A percentile compares a stretch with the other conserved stretches of the same genome.
These are phyloP conservation scores for Penicillium decumbens DNA, from an alignment of 2,329 filamentous ascomycete genomes.

Conservation along the genomic window DNA sequence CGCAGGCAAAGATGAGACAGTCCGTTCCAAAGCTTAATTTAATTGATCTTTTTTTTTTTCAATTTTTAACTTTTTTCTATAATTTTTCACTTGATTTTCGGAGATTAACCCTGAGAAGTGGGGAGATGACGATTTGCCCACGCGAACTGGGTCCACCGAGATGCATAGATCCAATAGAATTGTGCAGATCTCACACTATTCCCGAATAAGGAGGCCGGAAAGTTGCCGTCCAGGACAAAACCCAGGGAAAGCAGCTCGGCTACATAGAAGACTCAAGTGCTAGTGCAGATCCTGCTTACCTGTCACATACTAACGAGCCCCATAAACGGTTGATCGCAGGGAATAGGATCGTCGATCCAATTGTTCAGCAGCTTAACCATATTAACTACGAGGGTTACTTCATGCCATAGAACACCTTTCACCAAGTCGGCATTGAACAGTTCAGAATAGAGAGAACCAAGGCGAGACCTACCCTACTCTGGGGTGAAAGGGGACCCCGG, in stretches of 20 bases:
- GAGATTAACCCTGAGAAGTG: conserved; percentile 18
- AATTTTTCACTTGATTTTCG: conserved; percentile 2
- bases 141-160: conserved; percentile 7
- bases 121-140: conserved; percentile 17
- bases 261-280: conserved; percentile 5
- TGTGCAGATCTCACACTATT: conserved; percentile 8
- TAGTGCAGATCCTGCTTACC: conserved; percentile 31
- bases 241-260: conserved; percentile 12
- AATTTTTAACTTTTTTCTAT: neutral
- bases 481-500: conserved; percentile 4
- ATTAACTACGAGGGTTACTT: too few relatives aligned
- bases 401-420: too few relatives aligned
- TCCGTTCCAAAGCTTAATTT: conserved; percentile 27
- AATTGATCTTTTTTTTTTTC: conserved; percentile 8
- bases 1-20: conserved; percentile 19
- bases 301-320: conserved; percentile 30
- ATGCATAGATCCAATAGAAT: conserved; percentile 2
- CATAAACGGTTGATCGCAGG: conserved; percentile 39
- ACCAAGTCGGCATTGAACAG: too few relatives aligned
- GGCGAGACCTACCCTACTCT: too few relatives aligned
- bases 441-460: too few relatives aligned
- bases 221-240: conserved; percentile 16
- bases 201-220: conserved; percentile 22
- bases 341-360: conserved; percentile 28
- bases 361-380: too few relatives aligned